Evolutionary conservation across 139 green algal genomes (phyloP).

Genomic region (Coccomyxa sp.): DNA sequence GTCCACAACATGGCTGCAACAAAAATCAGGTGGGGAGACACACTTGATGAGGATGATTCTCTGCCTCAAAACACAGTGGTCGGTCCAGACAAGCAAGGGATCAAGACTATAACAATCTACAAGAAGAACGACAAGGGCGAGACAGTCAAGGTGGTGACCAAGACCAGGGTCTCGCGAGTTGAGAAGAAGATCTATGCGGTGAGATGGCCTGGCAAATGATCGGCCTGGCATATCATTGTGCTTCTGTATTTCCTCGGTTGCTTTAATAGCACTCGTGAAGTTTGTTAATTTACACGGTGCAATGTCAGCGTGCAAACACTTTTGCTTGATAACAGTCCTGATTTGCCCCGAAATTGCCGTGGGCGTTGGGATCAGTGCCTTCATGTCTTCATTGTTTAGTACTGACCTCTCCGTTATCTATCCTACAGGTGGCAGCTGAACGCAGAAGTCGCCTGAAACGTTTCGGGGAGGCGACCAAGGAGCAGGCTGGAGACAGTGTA

Average conservation of each 20-base stretch:
- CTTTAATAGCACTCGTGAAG: no score
- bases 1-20: constrained; percentile 20
- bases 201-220: background rate
- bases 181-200: constrained; percentile 93
- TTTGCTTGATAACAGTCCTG: background rate
- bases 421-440: constrained; percentile 52
- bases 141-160: constrained; percentile 87
- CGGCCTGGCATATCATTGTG: no score
- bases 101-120: constrained; percentile 90
- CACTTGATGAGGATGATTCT: constrained; percentile 70
- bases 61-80: constrained; percentile 60
- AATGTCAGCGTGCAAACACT: no score
- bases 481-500: constrained; percentile 49
- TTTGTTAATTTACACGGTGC: no score
- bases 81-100: constrained; percentile 83
- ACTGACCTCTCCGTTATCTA: background rate
- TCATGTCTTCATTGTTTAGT: no score
- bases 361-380: no score
- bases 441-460: constrained; percentile 44
- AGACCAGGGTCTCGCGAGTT: constrained; percentile 78
- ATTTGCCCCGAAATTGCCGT: no score
- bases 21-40: constrained; percentile 81
- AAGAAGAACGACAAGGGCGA: constrained; percentile 88
- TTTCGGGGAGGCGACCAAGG: constrained; percentile 78
- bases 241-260: no score